These are phyloP conservation scores for Babesia ovata DNA, from an alignment of 169 alveolate species.

Conservation along the genomic window DNA sequence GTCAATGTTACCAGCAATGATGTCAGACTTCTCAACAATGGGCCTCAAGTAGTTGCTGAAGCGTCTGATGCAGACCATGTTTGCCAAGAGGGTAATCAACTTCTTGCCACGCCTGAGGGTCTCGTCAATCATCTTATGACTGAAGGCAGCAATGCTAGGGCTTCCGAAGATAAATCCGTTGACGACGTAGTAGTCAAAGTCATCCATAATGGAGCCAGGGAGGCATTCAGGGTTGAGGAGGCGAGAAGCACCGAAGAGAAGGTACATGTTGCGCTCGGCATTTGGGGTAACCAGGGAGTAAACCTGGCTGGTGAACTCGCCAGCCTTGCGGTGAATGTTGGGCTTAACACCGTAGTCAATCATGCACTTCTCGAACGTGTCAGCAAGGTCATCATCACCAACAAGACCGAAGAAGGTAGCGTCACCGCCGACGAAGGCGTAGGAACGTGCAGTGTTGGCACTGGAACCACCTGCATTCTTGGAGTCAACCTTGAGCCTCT, in stretches of 20 bases:
- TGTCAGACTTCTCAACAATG: constrained; percentile 12
- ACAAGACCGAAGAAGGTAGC: constrained; percentile 10
- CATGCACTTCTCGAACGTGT: not conserved
- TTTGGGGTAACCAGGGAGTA: constrained; percentile 22
- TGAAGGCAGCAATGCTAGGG: not conserved
- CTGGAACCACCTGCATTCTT: constrained; percentile 5
- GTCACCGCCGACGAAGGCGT: constrained; percentile 6
- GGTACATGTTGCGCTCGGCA: constrained; percentile 12
- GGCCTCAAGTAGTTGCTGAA: constrained; percentile 11
- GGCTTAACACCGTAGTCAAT: not conserved
- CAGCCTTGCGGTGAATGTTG: not conserved
- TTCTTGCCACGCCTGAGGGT: constrained; percentile 26
- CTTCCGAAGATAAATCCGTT: constrained; percentile 19
- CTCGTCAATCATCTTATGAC: constrained; percentile 14
- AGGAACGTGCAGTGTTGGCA: constrained; percentile 14
- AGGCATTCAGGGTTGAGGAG: not conserved
- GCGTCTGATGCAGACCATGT: constrained; percentile 8
- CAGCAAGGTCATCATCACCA: constrained; percentile 2
- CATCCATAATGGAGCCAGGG: not conserved
- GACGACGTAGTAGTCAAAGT: constrained; percentile 16
- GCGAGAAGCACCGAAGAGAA: constrained; percentile 12
- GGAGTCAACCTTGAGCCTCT: not conserved
- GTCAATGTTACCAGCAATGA: constrained; percentile 13
- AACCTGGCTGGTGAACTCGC: constrained; percentile 1
- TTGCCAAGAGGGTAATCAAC: constrained; percentile 11